A percentile compares a stretch with the other conserved stretches of the same genome.
Conservation (phyloP, 2,329 filamentous ascomycete genomes). For the Sclerotinia spermophila region DNA sequence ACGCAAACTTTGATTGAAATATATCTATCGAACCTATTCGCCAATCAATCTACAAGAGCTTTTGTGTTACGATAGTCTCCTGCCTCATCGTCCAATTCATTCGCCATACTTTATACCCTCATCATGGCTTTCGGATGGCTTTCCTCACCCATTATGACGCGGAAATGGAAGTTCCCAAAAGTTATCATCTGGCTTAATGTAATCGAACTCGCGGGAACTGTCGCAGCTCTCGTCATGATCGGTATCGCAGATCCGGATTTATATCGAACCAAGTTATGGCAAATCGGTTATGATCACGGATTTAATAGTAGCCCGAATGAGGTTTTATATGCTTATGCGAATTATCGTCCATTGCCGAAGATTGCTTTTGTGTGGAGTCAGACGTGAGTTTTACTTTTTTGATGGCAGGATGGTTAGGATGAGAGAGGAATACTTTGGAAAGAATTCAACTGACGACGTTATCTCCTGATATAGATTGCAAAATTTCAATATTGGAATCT, state of each 20-base stretch:
- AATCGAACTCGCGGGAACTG: conserved; percentile 61
- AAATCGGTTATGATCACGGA: conserved; percentile 63
- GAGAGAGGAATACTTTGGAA: background rate
- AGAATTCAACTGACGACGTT: conserved; percentile 16
- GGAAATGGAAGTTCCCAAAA: conserved; percentile 47
- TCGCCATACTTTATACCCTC: background rate
- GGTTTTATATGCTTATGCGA: conserved; percentile 70
- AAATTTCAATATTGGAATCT: conserved; percentile 72
- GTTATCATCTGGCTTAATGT: conserved; percentile 53
- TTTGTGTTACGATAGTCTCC: background rate
- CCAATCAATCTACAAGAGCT: background rate
- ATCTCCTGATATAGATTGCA: conserved; percentile 55
- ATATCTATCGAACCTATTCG: background rate
- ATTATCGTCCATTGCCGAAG: conserved; percentile 58
- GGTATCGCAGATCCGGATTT: conserved; percentile 70
- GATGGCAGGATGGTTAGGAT: background rate
- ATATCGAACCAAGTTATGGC: conserved; percentile 70
- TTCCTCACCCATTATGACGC: conserved; percentile 14
- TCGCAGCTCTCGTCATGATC: conserved; percentile 66
- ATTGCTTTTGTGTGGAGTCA: conserved; percentile 70
- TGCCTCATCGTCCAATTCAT: background rate
- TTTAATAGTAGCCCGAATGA: conserved; percentile 72
- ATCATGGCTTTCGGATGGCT: conserved; percentile 13
- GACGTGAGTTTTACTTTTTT: conserved; percentile 51
- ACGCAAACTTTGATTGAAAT: background rate